Conservation (phyloP, 2,329 filamentous ascomycete genomes). For the Cladophialophora chaetospira region DNA sequence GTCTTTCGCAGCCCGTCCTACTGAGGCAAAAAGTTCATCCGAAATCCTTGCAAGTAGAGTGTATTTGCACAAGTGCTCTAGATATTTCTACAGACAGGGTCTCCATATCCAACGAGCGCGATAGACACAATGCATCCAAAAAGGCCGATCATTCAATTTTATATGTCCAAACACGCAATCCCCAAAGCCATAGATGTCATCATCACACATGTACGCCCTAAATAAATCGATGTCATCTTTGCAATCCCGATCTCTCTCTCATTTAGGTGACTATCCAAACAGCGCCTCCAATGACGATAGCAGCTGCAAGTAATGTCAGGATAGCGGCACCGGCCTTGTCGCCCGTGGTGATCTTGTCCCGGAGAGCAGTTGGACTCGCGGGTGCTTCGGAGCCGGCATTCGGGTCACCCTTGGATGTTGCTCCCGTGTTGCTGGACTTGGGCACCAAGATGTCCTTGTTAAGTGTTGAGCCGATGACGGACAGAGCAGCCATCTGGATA, state of each 20-base stretch:
- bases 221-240: background rate
- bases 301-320: conserved; percentile 39
- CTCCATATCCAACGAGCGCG: too few species aligned
- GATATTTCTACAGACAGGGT: too few species aligned
- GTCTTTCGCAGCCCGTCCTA: too few species aligned
- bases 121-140: too few species aligned
- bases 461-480: conserved; percentile 63
- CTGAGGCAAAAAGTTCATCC: too few species aligned
- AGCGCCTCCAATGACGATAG: conserved; percentile 26
- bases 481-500: conserved; percentile 61
- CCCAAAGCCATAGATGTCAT: background rate
- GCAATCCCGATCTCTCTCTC: background rate
- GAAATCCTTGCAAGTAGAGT: too few species aligned
- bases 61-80: too few species aligned
- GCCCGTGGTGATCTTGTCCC: conserved; percentile 35
- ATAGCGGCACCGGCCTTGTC: conserved; percentile 45
- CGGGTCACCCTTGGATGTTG: conserved; percentile 50
- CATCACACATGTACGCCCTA: background rate
- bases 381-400: conserved; percentile 36
- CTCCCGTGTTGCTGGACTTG: conserved; percentile 58
- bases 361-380: conserved; percentile 15
- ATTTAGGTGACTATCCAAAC: conserved; percentile 25
- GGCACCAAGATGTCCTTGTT: conserved; percentile 50
- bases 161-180: background rate
- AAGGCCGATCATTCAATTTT: too few species aligned